A percentile compares a stretch with the other conserved stretches of the same genome.
phyloP scores from a whole-genome alignment of 2,329 filamentous ascomycete genomes.

The Aciculosporium take region DNA sequence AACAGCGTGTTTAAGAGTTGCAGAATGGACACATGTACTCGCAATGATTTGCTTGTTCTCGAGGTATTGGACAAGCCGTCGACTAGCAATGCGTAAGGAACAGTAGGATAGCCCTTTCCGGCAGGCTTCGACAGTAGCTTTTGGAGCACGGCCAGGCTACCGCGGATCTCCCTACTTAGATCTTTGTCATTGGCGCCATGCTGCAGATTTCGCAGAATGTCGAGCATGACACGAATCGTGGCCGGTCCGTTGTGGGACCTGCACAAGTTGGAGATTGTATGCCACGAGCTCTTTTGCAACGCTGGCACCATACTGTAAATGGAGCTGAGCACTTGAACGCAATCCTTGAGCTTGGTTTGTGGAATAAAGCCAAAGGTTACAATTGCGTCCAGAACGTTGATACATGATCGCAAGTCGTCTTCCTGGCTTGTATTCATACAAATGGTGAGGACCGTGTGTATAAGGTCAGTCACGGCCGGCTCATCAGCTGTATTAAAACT shows the following conservation, averaged over 20 bases:
- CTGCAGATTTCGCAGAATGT: conserved; percentile 40
- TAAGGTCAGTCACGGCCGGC: conserved; percentile 42
- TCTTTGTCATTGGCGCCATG: conserved; percentile 34
- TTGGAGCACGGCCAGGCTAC: conserved; percentile 47
- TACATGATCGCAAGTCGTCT: conserved; percentile 52
- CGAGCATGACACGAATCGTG: conserved; percentile 50
- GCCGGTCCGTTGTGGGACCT: conserved; percentile 60
- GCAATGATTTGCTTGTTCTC: conserved; percentile 27
- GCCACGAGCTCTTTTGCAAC: conserved; percentile 53
- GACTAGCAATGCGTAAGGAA: conserved; percentile 44
- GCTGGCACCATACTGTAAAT: conserved; percentile 52
- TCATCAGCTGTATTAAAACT: conserved; percentile 56
- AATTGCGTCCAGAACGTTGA: conserved; percentile 53
- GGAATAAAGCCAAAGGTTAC: conserved; percentile 62
- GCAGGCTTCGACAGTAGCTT: conserved; percentile 46
- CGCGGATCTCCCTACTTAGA: conserved; percentile 42
- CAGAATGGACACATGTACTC: conserved; percentile 32
- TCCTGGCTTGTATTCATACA: conserved; percentile 52
- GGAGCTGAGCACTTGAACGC: conserved; percentile 56
- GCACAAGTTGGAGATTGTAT: conserved; percentile 54
- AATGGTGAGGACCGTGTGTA: conserved; percentile 49
- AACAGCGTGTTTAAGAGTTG: conserved; percentile 43
- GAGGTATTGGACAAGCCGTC: conserved; percentile 41
- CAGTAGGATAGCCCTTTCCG: conserved; percentile 43
- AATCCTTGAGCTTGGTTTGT: conserved; percentile 44